Conservation (phyloP, 2,329 filamentous ascomycete species). For the Hymenoscyphus fraxineus region DNA sequence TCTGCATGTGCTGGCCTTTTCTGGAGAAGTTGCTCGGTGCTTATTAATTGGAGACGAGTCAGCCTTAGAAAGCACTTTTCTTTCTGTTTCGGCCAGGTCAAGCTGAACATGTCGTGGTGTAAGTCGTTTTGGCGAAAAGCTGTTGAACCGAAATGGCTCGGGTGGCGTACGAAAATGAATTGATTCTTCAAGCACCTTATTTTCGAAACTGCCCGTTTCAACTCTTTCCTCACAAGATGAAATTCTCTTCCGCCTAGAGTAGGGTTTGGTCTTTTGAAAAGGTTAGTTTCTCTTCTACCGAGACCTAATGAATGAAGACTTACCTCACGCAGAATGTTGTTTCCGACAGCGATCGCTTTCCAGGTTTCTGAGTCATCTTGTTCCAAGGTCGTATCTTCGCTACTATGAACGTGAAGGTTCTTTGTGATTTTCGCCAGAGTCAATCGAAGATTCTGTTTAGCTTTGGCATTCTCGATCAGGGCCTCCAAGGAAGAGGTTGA, state of each 20-base stretch:
- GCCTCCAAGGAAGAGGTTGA: neutral
- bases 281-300: neutral
- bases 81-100: neutral
- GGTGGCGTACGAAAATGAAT: constrained; percentile 10
- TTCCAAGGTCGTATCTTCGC: constrained; percentile 4
- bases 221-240: constrained; percentile 1
- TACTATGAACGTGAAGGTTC: constrained; percentile 16
- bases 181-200: constrained; percentile 15
- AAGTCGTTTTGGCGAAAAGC: neutral
- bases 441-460: constrained; percentile 18
- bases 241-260: neutral
- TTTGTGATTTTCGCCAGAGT: constrained; percentile 26
- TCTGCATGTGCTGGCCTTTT: neutral
- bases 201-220: neutral
- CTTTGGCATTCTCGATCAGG: neutral
- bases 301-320: neutral
- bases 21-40: neutral
- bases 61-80: neutral
- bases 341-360: constrained; percentile 17
- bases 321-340: constrained; percentile 7
- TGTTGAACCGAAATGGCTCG: constrained; percentile 3
- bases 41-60: neutral
- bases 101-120: neutral
- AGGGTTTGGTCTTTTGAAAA: neutral
- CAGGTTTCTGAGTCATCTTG: constrained; percentile 8